Conservation (phyloP, 2,329 filamentous ascomycete genomes). For the Diaporthe citrichinensis region DNA sequence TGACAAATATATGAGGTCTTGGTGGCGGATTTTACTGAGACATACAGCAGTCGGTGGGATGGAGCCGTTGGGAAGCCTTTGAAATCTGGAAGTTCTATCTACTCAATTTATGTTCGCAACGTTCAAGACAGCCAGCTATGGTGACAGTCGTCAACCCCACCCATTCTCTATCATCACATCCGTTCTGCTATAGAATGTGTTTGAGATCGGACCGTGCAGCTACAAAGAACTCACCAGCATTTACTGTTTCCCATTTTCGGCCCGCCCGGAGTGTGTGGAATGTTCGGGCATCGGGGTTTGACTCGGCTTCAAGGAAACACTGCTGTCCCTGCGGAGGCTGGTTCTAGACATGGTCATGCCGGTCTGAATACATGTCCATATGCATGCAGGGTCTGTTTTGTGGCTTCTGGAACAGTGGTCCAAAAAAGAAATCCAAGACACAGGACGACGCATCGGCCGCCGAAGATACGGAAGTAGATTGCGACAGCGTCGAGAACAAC, state of each 20-base stretch:
- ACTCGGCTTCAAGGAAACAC: not conserved
- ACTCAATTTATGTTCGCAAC: not conserved
- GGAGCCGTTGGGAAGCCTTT: too few species aligned
- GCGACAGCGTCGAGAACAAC: not conserved
- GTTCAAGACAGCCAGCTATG: too few species aligned
- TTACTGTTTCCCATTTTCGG: not conserved
- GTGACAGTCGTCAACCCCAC: not conserved
- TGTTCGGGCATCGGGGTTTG: not conserved
- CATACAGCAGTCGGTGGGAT: not conserved
- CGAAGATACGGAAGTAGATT: not conserved
- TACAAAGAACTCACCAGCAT: not conserved
- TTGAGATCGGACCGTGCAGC: not conserved
- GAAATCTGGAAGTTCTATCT: not conserved
- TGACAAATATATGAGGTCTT: too few species aligned
- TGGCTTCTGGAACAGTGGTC: not conserved
- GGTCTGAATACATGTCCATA: not conserved
- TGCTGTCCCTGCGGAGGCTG: not conserved
- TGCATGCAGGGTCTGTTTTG: not conserved
- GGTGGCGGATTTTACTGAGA: not conserved
- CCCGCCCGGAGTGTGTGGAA: not conserved
- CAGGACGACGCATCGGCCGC: too few species aligned
- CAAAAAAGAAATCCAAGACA: not conserved
- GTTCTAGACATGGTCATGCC: slow-evolving; percentile 12
- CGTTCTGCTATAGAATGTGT: not conserved
- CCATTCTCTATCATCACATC: too few species aligned